Evolutionary conservation across 768 basidiomycete genomes (phyloP).

Genomic region (Russula sp.): DNA sequence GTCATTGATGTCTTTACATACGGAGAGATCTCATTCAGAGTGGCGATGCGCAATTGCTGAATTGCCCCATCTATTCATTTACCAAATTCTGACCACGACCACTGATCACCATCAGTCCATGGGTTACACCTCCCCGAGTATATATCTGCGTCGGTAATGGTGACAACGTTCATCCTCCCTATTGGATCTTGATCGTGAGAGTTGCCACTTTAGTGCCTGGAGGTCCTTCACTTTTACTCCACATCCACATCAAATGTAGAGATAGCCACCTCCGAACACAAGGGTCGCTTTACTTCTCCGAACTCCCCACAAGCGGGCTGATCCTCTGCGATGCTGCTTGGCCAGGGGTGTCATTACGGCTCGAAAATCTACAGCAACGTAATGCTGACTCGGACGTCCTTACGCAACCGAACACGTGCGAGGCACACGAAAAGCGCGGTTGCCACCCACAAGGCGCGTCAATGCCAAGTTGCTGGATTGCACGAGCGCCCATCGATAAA

Average conservation of each 20-base stretch:
- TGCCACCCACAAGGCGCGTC: neutral
- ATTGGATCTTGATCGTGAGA: no score
- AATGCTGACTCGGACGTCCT: neutral
- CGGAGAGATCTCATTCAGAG: no score
- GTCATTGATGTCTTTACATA: neutral
- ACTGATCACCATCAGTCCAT: no score
- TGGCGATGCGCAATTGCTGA: no score
- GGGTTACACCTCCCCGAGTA: neutral
- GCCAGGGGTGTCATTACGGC: neutral
- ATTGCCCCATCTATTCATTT: no score
- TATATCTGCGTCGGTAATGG: neutral
- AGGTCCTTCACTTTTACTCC: neutral
- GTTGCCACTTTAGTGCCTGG: no score
- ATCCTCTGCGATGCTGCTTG: neutral
- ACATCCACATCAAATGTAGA: neutral
- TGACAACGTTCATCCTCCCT: neutral
- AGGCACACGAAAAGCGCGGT: neutral
- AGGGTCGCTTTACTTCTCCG: neutral
- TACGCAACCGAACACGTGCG: neutral
- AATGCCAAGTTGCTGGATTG: neutral
- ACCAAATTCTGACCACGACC: no score
- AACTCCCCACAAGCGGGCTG: neutral
- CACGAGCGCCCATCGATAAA: neutral
- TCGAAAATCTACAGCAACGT: neutral
- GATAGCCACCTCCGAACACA: neutral